A percentile compares a stretch with the other conserved stretches of the same genome.
These are phyloP conservation scores for Aspergillus sp. DNA, from an alignment of 2,329 filamentous ascomycete genomes.

Conservation along the genomic window DNA sequence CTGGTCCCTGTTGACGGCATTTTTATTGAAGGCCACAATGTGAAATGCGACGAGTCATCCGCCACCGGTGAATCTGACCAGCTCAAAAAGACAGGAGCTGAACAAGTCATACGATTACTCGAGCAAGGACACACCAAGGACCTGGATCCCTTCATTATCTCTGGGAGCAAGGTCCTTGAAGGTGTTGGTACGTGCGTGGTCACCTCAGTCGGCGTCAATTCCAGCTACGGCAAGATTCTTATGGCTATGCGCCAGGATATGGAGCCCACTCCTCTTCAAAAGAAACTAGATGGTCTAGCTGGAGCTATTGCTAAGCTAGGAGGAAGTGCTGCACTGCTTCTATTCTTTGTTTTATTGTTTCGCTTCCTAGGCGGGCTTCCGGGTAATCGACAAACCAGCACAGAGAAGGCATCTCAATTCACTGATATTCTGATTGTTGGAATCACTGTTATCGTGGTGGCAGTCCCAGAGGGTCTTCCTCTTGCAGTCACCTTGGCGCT, in stretches of 20 bases:
- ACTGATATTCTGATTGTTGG: constrained; percentile 75
- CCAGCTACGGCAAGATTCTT: constrained; percentile 73
- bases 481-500: constrained; percentile 74
- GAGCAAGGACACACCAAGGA: constrained; percentile 63
- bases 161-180: constrained; percentile 76
- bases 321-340: constrained; percentile 65
- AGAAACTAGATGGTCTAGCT: constrained; percentile 72
- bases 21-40: constrained; percentile 67
- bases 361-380: constrained; percentile 73
- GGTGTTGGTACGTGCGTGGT: constrained; percentile 78
- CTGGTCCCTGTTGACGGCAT: constrained; percentile 73
- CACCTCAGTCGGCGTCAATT: constrained; percentile 73
- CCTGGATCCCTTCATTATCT: constrained; percentile 76
- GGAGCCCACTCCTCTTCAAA: constrained; percentile 75
- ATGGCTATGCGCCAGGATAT: constrained; percentile 75
- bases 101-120: constrained; percentile 68
- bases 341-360: constrained; percentile 85
- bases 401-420: constrained; percentile 69
- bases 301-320: constrained; percentile 75
- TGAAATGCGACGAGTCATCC: constrained; percentile 75
- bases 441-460: constrained; percentile 76
- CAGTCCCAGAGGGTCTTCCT: constrained; percentile 67
- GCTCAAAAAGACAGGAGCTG: constrained; percentile 67
- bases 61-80: constrained; percentile 77
- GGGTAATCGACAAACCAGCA: constrained; percentile 61